Evolutionary conservation across 441 rosid species (phyloP).

Genomic region (Aleurites moluccanus): DNA sequence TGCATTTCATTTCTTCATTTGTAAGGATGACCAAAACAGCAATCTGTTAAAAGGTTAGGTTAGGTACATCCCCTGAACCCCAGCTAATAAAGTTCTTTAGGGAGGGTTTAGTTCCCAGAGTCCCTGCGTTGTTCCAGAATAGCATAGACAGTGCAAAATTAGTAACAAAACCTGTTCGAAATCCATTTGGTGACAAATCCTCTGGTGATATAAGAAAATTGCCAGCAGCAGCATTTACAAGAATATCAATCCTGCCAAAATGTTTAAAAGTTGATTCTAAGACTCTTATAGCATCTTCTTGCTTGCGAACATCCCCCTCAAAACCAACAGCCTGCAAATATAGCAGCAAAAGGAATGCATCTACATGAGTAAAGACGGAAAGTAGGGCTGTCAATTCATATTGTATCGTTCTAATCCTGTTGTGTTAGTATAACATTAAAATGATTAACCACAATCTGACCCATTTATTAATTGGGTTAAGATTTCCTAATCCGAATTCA

Average conservation of each 20-base stretch:
- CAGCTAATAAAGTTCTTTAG: not conserved
- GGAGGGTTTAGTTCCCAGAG: not conserved
- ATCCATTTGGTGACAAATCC: constrained; percentile 90
- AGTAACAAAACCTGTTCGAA: constrained; percentile 64
- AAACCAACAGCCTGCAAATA: constrained; percentile 74
- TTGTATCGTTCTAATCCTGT: too few relatives aligned
- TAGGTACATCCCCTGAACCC: not conserved
- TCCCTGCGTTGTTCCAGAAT: not conserved
- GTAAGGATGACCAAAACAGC: not conserved
- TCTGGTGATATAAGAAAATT: constrained; percentile 82
- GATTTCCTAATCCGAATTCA: too few relatives aligned
- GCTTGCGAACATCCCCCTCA: constrained; percentile 87
- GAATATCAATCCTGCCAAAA: constrained; percentile 74
- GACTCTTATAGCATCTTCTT: constrained; percentile 75
- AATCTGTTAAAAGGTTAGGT: not conserved
- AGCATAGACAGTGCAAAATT: not conserved
- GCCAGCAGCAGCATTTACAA: constrained; percentile 91
- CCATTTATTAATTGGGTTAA: too few relatives aligned
- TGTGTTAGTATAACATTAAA: too few relatives aligned
- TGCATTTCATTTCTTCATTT: not conserved
- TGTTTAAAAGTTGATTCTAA: constrained; percentile 68
- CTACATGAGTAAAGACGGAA: not conserved
- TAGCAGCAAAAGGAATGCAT: constrained; percentile 3
- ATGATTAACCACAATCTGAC: too few relatives aligned
- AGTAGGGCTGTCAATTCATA: too few relatives aligned